These are phyloP conservation scores for Multifurca ochricompacta DNA, from an alignment of 768 basidiomycete genomes.

Conservation along the genomic window DNA sequence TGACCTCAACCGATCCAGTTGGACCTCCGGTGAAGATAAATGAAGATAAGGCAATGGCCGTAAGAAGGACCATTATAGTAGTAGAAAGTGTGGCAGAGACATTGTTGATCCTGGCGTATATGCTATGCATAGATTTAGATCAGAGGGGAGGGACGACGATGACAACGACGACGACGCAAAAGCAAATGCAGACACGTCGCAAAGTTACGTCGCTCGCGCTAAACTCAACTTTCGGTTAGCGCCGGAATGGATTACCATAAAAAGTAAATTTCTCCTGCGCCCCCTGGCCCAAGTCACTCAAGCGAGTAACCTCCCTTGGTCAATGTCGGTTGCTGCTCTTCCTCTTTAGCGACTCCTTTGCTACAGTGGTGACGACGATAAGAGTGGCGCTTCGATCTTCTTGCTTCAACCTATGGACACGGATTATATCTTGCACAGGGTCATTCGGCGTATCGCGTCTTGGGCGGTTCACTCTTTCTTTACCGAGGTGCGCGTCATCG, in stretches of 20 bases:
- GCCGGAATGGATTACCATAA: not conserved
- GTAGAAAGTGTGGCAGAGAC: conserved; percentile 65
- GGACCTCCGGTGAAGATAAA: conserved; percentile 54
- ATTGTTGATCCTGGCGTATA: conserved; percentile 66
- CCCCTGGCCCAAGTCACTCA: not conserved
- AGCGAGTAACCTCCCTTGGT: not conserved
- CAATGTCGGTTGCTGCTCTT: not conserved
- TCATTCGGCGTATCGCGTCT: conserved; percentile 62
- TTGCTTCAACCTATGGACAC: conserved; percentile 26
- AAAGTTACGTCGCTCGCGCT: too few species aligned
- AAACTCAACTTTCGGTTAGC: not conserved
- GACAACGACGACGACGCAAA: too few species aligned
- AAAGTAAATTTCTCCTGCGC: conserved; percentile 9
- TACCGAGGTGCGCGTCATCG: conserved; percentile 77
- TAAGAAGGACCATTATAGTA: conserved; percentile 65
- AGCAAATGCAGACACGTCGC: too few species aligned
- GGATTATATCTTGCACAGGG: conserved; percentile 48
- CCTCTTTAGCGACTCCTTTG: not conserved
- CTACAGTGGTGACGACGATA: not conserved
- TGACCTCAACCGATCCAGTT: conserved; percentile 48
- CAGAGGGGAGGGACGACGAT: not conserved
- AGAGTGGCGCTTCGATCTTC: not conserved
- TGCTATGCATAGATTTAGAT: conserved; percentile 55
- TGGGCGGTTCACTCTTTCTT: conserved; percentile 84
- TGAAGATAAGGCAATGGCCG: conserved; percentile 65